Percentiles rank a stretch among this genome's conserved stretches.
Evolutionary conservation across 768 basidiomycete genomes (phyloP).

Genomic region (Leccinellum rugosiceps): DNA sequence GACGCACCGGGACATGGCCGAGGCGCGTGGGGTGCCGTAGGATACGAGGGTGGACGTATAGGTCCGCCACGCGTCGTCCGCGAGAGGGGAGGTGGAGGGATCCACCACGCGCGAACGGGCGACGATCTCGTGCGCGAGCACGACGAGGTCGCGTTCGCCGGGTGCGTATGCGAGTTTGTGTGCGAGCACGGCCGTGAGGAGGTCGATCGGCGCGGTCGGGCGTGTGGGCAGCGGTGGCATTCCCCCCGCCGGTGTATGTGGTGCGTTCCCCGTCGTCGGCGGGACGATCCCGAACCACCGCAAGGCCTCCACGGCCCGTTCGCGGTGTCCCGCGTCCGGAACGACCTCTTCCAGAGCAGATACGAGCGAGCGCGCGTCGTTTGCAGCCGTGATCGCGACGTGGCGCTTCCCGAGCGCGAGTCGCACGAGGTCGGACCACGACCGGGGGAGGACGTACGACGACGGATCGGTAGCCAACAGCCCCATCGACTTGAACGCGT

Average conservation of each 20-base stretch:
- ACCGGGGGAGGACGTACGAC: conserved; percentile 15
- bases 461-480: conserved; percentile 46
- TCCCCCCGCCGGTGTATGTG: background rate
- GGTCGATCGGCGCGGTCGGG: conserved; percentile 58
- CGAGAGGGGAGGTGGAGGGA: background rate
- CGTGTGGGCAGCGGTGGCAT: conserved; percentile 44
- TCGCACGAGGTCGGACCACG: conserved; percentile 38
- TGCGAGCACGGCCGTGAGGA: conserved; percentile 70
- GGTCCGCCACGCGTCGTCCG: conserved; percentile 38
- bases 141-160: conserved; percentile 80
- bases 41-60: conserved; percentile 65
- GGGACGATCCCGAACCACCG: conserved; percentile 34
- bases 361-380: conserved; percentile 31
- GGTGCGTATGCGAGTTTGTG: conserved; percentile 66
- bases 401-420: conserved; percentile 29
- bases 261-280: background rate
- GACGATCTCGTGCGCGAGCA: conserved; percentile 82
- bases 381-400: conserved; percentile 11
- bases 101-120: too few species aligned
- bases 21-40: conserved; percentile 55
- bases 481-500: conserved; percentile 67
- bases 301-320: conserved; percentile 40
- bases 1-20: conserved; percentile 91
- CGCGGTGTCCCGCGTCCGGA: conserved; percentile 13
- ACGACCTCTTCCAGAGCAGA: conserved; percentile 32